phyloP scores from a whole-genome alignment of 2,329 filamentous ascomycete genomes.

The Colletotrichum karsti region DNA sequence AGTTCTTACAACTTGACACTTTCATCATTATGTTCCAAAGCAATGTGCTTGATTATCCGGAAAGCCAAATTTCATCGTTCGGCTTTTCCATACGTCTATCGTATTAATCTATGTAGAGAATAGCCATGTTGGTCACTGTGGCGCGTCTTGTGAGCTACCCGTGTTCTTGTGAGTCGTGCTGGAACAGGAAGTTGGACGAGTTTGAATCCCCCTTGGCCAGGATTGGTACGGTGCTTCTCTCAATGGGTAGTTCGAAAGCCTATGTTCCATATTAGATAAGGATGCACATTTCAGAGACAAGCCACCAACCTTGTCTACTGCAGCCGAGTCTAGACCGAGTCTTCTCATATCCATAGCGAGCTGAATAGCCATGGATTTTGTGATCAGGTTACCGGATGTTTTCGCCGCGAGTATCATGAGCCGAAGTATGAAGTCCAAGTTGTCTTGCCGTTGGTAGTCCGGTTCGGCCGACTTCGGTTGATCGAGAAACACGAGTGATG shows the following conservation, averaged over 20 bases:
- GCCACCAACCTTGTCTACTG: constrained; percentile 33
- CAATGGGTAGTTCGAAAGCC: background rate
- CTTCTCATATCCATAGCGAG: constrained; percentile 71
- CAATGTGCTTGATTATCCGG: too few species aligned
- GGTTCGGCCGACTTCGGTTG: constrained; percentile 65
- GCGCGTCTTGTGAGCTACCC: background rate
- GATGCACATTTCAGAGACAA: background rate
- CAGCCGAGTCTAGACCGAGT: constrained; percentile 34
- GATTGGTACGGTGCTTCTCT: background rate
- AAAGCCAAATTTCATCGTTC: too few species aligned
- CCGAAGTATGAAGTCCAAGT: constrained; percentile 72
- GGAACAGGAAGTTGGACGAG: background rate
- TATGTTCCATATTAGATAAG: background rate
- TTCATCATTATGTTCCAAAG: too few species aligned
- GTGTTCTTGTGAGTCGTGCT: background rate
- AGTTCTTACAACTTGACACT: too few species aligned
- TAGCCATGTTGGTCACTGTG: too few species aligned
- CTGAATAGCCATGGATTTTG: constrained; percentile 75
- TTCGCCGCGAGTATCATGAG: constrained; percentile 71
- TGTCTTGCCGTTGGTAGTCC: constrained; percentile 49
- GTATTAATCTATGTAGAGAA: too few species aligned
- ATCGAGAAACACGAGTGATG: constrained; percentile 75
- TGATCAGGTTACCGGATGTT: constrained; percentile 67
- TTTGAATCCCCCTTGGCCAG: background rate
- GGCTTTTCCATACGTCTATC: too few species aligned